Conservation (phyloP, 495 filamentous ascomycete species). For the Aspergillus nidulans region DNA sequence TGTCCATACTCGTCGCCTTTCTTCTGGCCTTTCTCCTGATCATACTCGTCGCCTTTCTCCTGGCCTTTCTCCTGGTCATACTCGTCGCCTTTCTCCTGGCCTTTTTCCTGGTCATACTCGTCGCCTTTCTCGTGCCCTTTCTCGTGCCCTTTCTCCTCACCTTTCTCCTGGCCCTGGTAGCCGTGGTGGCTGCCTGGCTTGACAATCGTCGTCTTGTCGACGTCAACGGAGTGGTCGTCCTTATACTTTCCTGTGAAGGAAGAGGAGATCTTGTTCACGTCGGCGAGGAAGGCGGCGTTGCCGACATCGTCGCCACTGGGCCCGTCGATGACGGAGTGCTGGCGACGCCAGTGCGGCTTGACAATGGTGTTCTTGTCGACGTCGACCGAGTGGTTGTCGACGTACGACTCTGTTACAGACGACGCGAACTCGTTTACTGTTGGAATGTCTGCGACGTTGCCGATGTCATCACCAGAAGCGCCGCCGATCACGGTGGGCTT, state of each 20-base stretch:
- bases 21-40: neutral
- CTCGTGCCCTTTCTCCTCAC: neutral
- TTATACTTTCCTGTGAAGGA: neutral
- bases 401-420: neutral
- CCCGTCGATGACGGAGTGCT: neutral
- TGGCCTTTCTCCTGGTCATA: neutral
- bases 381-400: conserved; percentile 6
- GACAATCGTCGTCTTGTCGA: neutral
- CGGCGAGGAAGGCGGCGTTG: neutral
- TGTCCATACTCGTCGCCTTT: neutral
- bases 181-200: neutral
- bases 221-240: conserved; percentile 10
- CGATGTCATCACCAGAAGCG: neutral
- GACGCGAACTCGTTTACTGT: neutral
- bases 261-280: neutral
- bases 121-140: neutral
- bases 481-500: conserved; percentile 6
- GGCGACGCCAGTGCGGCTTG: neutral
- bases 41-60: neutral
- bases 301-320: conserved; percentile 3
- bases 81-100: neutral
- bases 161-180: no score
- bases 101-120: neutral
- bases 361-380: neutral
- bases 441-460: conserved; percentile 1